Evolutionary conservation across 257 asterid genomes (phyloP).

Genomic region (Nicotiana tomentosiformis): DNA sequence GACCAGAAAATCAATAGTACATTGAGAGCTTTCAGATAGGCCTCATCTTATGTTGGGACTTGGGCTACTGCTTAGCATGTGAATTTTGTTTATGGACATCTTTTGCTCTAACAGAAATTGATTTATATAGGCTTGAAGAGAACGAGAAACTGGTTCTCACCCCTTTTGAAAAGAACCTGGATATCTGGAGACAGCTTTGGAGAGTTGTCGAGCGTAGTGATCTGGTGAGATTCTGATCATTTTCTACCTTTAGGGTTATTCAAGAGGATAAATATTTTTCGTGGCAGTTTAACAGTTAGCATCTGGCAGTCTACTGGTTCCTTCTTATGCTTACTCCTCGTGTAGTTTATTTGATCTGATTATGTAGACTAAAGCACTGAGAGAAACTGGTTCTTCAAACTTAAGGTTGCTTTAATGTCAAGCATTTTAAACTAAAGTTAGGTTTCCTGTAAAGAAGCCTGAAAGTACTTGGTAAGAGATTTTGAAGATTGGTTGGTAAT

Average conservation of each 20-base stretch:
- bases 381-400: neutral
- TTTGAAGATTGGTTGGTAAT: neutral
- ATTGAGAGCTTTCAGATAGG: neutral
- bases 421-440: neutral
- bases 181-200: slow-evolving; percentile 99
- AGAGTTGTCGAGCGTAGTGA: slow-evolving; percentile 99
- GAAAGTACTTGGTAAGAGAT: neutral
- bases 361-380: neutral
- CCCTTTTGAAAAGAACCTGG: slow-evolving; percentile 96
- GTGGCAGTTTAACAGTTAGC: neutral
- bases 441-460: neutral
- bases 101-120: neutral
- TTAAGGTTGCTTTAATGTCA: neutral
- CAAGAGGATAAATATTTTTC: neutral
- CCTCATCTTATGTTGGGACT: neutral
- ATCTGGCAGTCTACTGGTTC: neutral
- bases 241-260: neutral
- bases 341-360: neutral
- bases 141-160: slow-evolving; percentile 89
- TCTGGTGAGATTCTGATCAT: slow-evolving; percentile 53
- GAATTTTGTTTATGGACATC: neutral
- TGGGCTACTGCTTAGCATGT: neutral
- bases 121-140: slow-evolving; percentile 77
- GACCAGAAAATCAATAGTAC: neutral
- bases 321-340: neutral